Conservation (phyloP, 495 filamentous ascomycete species). For the Hyphodiscus hymeniophilus region DNA sequence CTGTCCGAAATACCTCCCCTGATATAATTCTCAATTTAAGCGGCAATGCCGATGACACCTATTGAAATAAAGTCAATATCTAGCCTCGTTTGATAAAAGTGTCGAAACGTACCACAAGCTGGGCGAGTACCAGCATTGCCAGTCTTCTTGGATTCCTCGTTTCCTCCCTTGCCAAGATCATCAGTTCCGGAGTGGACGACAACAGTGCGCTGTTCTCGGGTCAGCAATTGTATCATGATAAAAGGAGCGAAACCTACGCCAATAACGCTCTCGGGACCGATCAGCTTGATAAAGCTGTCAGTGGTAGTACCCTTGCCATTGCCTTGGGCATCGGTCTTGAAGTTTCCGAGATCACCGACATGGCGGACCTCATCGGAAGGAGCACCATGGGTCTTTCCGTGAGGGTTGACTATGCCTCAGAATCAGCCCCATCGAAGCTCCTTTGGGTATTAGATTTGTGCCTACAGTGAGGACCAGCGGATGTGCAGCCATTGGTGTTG, state of each 20-base stretch:
- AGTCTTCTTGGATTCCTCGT: slow-evolving; percentile 93
- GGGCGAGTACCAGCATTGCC: slow-evolving; percentile 89
- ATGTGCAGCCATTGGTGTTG: slow-evolving; percentile 99
- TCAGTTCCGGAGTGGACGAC: slow-evolving; percentile 93
- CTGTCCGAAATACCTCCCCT: no score
- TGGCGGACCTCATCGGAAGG: slow-evolving; percentile 76
- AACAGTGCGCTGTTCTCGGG: slow-evolving; percentile 64
- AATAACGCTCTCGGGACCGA: slow-evolving; percentile 89
- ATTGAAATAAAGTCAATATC: slow-evolving; percentile 9
- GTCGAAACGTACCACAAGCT: slow-evolving; percentile 67
- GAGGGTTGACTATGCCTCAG: slow-evolving; percentile 72
- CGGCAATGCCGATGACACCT: slow-evolving; percentile 86
- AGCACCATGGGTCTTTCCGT: slow-evolving; percentile 83
- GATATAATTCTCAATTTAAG: slow-evolving; percentile 25
- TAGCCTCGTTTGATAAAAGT: neutral
- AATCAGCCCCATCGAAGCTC: neutral
- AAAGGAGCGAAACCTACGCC: slow-evolving; percentile 56
- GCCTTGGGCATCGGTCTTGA: slow-evolving; percentile 87
- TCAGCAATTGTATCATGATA: slow-evolving; percentile 15
- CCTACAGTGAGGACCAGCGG: slow-evolving; percentile 86
- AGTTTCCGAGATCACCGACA: slow-evolving; percentile 95
- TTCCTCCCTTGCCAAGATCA: slow-evolving; percentile 83
- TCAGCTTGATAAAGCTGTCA: slow-evolving; percentile 84
- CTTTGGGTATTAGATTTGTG: neutral
- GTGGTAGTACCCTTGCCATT: slow-evolving; percentile 67